Evolutionary conservation across 2,329 filamentous ascomycete genomes (phyloP).

Genomic region (Cadophora sp.): DNA sequence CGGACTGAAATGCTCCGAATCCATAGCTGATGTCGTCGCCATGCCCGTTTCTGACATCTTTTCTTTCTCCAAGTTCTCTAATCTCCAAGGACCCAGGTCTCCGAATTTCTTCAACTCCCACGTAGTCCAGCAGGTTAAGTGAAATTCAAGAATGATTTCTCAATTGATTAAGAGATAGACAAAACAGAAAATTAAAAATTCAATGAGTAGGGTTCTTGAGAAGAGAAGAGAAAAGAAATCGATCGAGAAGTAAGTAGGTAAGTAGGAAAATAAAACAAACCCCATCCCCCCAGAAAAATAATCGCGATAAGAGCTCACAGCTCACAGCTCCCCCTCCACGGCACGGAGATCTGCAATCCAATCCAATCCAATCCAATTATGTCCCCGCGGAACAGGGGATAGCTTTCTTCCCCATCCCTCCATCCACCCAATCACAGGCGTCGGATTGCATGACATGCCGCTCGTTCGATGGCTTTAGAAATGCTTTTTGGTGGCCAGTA

Average conservation of each 20-base stretch:
- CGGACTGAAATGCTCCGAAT: constrained; percentile 42
- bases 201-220: not conserved
- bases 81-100: not conserved
- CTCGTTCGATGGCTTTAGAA: not conserved
- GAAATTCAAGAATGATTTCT: too few relatives aligned
- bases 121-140: not conserved
- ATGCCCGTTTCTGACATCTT: constrained; percentile 8
- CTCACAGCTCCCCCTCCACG: not conserved
- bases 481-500: constrained; percentile 7
- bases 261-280: not conserved
- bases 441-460: constrained; percentile 8
- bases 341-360: constrained; percentile 21
- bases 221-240: too few relatives aligned
- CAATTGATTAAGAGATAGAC: not conserved
- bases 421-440: constrained; percentile 1
- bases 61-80: not conserved
- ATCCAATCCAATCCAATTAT: not conserved
- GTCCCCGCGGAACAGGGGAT: constrained; percentile 9
- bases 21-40: constrained; percentile 21
- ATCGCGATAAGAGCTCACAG: constrained; percentile 21
- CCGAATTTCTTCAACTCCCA: not conserved
- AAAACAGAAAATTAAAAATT: not conserved
- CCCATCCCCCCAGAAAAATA: not conserved
- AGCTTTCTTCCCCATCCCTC: not conserved
- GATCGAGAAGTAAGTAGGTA: not conserved